phyloP scores from a whole-genome alignment of 116 monocot species.

The Iris pallida region DNA sequence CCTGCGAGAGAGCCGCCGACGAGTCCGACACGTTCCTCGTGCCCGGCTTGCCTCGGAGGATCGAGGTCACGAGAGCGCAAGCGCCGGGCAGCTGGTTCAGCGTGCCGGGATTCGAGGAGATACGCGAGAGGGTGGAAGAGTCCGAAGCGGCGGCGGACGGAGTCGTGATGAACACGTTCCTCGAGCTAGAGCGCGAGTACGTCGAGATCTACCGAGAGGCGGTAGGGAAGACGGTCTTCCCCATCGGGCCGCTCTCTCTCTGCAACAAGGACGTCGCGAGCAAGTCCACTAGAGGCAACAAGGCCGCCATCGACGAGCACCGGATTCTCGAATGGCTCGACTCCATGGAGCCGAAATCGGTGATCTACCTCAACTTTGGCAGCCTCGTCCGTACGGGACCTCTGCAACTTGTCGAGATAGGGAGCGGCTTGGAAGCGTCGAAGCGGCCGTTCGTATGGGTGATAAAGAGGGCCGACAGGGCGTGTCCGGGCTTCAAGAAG shows the following conservation, averaged over 20 bases:
- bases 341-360: conserved; percentile 9
- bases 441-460: conserved; percentile 12
- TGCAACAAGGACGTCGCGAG: conserved; percentile 1
- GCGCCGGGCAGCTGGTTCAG: conserved; percentile 6
- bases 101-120: background rate
- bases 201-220: conserved; percentile 15
- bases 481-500: background rate
- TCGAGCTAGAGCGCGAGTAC: conserved; percentile 22
- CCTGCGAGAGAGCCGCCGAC: conserved; percentile 19
- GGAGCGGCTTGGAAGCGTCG: conserved; percentile 6
- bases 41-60: conserved; percentile 21
- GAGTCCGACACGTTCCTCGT: conserved; percentile 18
- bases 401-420: background rate
- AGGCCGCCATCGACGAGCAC: conserved; percentile 1
- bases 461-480: background rate
- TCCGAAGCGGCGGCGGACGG: conserved; percentile 17
- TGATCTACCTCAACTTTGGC: conserved; percentile 18
- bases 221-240: conserved; percentile 14
- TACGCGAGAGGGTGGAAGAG: conserved; percentile 3
- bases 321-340: conserved; percentile 21
- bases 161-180: conserved; percentile 9
- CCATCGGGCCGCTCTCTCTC: conserved; percentile 28
- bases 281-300: conserved; percentile 17
- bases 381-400: background rate
- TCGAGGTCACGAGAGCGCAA: conserved; percentile 21